phyloP scores from a whole-genome alignment of 2,329 filamentous ascomycete species.

The Colletotrichum caudatum region DNA sequence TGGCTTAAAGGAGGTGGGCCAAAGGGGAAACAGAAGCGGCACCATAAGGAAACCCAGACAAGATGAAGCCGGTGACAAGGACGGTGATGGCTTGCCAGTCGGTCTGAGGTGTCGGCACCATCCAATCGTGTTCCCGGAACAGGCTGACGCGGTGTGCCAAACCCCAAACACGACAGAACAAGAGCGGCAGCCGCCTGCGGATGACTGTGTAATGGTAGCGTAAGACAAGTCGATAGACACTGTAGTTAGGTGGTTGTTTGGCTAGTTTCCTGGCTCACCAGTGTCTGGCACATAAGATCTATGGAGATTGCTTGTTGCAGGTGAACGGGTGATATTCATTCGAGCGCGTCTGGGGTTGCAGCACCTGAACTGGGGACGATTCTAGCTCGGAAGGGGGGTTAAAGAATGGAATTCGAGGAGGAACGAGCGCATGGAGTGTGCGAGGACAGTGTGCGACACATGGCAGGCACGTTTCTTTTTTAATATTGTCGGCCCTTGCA shows the following conservation, averaged over 20 bases:
- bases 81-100: neutral
- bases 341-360: neutral
- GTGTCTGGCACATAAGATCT: neutral
- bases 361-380: neutral
- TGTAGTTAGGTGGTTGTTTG: neutral
- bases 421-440: neutral
- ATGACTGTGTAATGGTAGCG: neutral
- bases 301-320: neutral
- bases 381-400: neutral
- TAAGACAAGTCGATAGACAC: neutral
- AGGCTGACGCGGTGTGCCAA: neutral
- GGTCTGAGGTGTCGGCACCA: neutral
- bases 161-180: too few species aligned
- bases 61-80: slow-evolving; percentile 3
- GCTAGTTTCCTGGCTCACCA: neutral
- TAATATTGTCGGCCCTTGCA: neutral
- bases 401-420: neutral
- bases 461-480: neutral
- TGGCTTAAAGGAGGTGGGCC: neutral
- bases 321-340: neutral
- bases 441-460: neutral
- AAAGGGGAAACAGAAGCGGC: neutral
- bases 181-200: too few species aligned
- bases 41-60: neutral
- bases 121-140: neutral